phyloP scores from a whole-genome alignment of 768 basidiomycete genomes.

The Hericium erinaceus region DNA sequence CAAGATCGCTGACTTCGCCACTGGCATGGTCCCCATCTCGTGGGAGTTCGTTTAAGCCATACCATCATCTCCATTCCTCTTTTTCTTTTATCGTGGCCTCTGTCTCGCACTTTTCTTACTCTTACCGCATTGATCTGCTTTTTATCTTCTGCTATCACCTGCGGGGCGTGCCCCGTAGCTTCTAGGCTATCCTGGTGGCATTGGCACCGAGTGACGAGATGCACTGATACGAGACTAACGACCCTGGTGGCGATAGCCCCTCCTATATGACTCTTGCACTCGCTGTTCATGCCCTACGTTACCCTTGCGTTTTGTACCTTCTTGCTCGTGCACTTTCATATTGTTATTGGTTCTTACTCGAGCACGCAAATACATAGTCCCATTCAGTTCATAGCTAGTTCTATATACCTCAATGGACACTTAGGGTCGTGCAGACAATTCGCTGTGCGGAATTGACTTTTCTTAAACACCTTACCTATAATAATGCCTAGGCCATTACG shows the following conservation, averaged over 20 bases:
- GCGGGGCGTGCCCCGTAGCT: slow-evolving; percentile 11
- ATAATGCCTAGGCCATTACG: too few species aligned
- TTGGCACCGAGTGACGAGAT: slow-evolving; percentile 14
- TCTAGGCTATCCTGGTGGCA: slow-evolving; percentile 6
- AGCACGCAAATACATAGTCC: background rate
- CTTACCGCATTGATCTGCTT: slow-evolving; percentile 4
- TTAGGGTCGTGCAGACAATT: background rate
- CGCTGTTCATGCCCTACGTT: slow-evolving; percentile 14
- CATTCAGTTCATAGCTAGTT: background rate
- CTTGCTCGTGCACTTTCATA: slow-evolving; percentile 5
- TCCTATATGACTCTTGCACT: slow-evolving; percentile 16
- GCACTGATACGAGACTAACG: slow-evolving; percentile 28
- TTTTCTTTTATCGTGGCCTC: background rate
- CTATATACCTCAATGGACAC: background rate
- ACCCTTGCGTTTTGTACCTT: slow-evolving; percentile 6
- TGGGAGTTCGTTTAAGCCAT: slow-evolving; percentile 11
- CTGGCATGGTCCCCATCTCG: slow-evolving; percentile 54
- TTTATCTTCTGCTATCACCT: background rate
- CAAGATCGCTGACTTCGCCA: slow-evolving; percentile 34
- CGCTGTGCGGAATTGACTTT: background rate
- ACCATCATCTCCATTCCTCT: too few species aligned
- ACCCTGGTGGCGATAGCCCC: slow-evolving; percentile 35
- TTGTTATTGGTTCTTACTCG: background rate
- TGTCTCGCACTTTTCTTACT: slow-evolving; percentile 1
- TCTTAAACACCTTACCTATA: too few species aligned